Base-by-base conservation (phyloP, 2,329 filamentous ascomycete genomes). In the Lecanoromycetidae sp. region DNA sequence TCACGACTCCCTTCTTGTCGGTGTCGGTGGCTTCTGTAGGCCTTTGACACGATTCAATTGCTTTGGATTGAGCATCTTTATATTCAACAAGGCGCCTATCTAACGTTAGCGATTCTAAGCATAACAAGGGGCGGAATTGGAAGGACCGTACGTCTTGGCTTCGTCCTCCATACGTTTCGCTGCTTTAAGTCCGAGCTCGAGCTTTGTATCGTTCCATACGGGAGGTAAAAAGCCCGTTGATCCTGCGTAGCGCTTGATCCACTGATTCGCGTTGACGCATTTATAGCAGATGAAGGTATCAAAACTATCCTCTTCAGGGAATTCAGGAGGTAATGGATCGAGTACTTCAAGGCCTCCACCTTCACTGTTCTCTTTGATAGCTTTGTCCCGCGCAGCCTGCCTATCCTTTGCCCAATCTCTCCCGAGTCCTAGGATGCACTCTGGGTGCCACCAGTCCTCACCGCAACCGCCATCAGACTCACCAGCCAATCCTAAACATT, bases 371-470 rank as follows among this genome's bases (percentile, higher is more conserved):
- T 63, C 54, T 63, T 60, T 63, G 64, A 69, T 58, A 67, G 57
- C 55, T 27, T 37, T 39, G 46, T 61, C 57, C 36, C 63, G 64
- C 55, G 19, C 57, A 48, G 50, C 53, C 57, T 37, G 63, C 72
- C 59, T 82, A 79, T 54, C 72, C 79, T 79, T 84, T 88, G 50
- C 79, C 75, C 9, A 41, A 19, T 29, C 25, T 40, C 86, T 76
- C 0, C 82, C 79, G 56, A 93, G 67, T 5, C 88, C 88, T 40
- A 94, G 78, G 6, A 96, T 69, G 60, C 90, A 96, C 52, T 91
- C 87, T 0, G 90, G 87, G 66, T 96, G 90, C 74, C 87, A 96
- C 90, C 90, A 96, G 60, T 96, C 90, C 66, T 96, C 90, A 10
- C 90, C 90, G 64, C 90, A 96, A 4, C 88, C 90, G 13, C 88